Percentiles rank a stretch among this genome's conserved stretches.
These are phyloP conservation scores for Corymbia calophylla DNA, from an alignment of 441 rosid genomes.

Conservation along the genomic window DNA sequence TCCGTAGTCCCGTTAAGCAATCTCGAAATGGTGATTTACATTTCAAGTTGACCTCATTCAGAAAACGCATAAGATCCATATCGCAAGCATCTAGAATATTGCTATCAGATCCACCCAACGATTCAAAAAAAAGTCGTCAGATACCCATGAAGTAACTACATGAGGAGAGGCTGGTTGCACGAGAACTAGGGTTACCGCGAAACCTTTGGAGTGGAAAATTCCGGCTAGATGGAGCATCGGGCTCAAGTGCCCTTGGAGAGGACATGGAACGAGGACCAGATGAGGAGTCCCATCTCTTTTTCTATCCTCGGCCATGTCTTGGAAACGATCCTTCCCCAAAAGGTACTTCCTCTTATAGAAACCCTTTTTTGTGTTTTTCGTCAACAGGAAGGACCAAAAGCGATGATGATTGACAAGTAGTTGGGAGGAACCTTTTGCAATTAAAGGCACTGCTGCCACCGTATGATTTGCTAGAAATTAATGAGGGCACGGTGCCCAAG, in stretches of 20 bases:
- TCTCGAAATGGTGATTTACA: neutral
- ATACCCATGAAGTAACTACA: neutral
- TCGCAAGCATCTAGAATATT: too few species aligned
- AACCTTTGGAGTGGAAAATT: neutral
- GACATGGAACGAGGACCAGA: constrained; percentile 2
- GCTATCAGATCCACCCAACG: neutral
- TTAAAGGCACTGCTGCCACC: neutral
- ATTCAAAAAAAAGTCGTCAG: neutral
- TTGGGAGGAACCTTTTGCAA: neutral
- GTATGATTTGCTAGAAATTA: neutral
- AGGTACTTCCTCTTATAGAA: neutral
- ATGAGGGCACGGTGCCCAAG: neutral
- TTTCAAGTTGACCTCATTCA: neutral
- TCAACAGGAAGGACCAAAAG: neutral
- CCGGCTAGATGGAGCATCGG: constrained; percentile 2
- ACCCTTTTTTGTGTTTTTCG: neutral
- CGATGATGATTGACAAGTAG: neutral
- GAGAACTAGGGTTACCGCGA: neutral
- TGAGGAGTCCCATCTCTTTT: neutral
- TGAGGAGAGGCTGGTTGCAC: neutral
- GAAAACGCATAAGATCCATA: neutral
- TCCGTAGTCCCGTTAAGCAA: neutral
- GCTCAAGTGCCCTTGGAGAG: neutral
- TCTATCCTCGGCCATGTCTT: neutral
- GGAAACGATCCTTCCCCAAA: neutral